Evolutionary conservation across 2,329 filamentous ascomycete genomes (phyloP), one percentile per base, ranked within the genome.

Genomic region (Plenodomus biglobosus): DNA sequence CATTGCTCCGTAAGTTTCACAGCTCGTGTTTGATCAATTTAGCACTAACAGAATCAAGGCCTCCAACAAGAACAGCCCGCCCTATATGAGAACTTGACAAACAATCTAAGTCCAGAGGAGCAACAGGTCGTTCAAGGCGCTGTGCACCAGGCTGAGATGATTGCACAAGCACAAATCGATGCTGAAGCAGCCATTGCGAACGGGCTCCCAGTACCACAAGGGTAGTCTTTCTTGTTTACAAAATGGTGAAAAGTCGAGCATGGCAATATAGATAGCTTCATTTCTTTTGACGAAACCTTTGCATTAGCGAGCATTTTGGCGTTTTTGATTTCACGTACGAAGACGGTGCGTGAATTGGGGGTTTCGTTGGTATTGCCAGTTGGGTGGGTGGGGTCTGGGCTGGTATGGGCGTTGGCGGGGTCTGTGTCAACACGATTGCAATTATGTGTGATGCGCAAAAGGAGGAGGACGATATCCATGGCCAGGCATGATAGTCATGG

Each of bases 11-110:
- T 96, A 84, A 73, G 89, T 84, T 19, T 8, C 19, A 3, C 18
- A n/a, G 19, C 44, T 40, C 51, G 50, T 4, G 6, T 11, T 20
- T 3, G 16, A 18, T 10, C 15, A 17, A 34, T 21, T 20, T 16
- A 6, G 20, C 39, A 15, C 50, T 69, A 52, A 69, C 70, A 74
- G 50, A n/a, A 72, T 61, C 40, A 68, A 95, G 91, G 83, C 73
- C 83, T 97, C 68, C 90, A 96, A 82, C 85, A 87, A 75, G 87
- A 92, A 63, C 91, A 96, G 66, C 92, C 92, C 15, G 87, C 92
- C 59, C 86, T 96, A 59, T 99, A 97, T 70, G 78, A 85, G 37
- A 86, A 80, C 50, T 79, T 99, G 49, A 90, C 90, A 18, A 84
- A 86, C 59, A 87, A 90, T 52, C 82, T 97, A 35, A 85, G 83